Base-by-base conservation (phyloP, 805 yeast genomes). In the Metschnikowia amazonensis region DNA sequence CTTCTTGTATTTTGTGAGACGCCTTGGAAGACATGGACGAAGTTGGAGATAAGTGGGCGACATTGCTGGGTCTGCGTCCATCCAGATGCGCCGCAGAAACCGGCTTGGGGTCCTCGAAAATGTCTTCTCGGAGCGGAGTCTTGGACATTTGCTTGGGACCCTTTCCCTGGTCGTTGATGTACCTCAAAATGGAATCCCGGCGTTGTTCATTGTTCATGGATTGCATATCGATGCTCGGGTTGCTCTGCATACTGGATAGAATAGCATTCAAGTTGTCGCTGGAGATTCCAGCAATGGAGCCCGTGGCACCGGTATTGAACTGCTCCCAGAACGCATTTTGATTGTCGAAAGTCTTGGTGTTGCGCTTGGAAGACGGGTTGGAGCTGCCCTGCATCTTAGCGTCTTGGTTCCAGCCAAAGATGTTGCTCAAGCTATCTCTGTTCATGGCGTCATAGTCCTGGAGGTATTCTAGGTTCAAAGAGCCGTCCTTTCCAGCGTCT, bases 141-240 rank as follows among this genome's bases (percentile, higher is more conserved):
- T 43, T 43, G 33, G 44, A 35, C 25, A 16, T 50, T 14, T 49
- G 46, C 30, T 52, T 46, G 8, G 45, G 32, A 39, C 45, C 25
- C 45, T 45, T 49, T 33, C 63, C 65, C 46, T 60, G 70, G 44
- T 68, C 74, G 49, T 53, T 68, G 27, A 70, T 57, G 11, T 63
- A 53, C 46, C 69, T 70, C 42, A 70, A 52, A 4, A 71, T 63
- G 2, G 73, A 67, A 44, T 67, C 70, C 45, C 75, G 53, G 36
- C 75, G 60, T 51, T 70, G 71, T 46, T 67, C 69, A 37, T 63
- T 58, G 47, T 66, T 67, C 70, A 69, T 69, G 38, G 62, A 63
- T 46, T 58, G 60, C 23, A 70, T 62, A 46, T 69, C 74, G 27
- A 69, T 61, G 34, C 67, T 64, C 4, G 72, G 72, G 47, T 63